Evolutionary conservation across 78 protist genomes (phyloP).

Genomic region (Protostelium mycophagum): DNA sequence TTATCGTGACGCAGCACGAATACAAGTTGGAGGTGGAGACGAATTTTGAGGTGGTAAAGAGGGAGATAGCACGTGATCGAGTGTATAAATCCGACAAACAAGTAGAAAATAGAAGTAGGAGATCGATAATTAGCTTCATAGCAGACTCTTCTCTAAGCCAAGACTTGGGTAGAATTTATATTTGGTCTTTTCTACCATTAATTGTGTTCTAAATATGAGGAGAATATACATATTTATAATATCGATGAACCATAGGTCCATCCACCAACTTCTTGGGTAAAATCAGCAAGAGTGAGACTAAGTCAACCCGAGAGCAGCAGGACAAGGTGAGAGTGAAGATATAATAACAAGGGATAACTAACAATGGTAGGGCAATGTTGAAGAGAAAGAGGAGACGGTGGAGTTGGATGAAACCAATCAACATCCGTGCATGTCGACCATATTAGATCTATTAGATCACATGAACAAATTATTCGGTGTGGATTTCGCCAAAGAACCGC

Average conservation of each 20-base stretch:
- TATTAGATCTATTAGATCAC: conserved; percentile 49
- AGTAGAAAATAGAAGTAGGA: conserved; percentile 5
- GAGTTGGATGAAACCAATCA: conserved; percentile 55
- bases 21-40: conserved; percentile 65
- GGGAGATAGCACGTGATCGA: neutral
- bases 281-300: neutral
- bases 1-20: neutral
- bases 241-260: too few relatives aligned
- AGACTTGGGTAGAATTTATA: conserved; percentile 16
- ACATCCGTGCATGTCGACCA: conserved; percentile 56
- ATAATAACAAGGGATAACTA: neutral
- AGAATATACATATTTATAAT: too few relatives aligned
- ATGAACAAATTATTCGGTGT: conserved; percentile 22
- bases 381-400: conserved; percentile 1
- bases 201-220: too few relatives aligned
- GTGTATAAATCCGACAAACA: neutral
- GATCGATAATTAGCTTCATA: conserved; percentile 32
- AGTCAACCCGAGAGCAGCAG: too few relatives aligned
- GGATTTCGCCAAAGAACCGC: neutral
- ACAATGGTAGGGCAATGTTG: neutral
- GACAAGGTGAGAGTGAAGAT: too few relatives aligned
- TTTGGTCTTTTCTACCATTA: too few relatives aligned
- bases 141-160: conserved; percentile 33
- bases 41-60: conserved; percentile 15
- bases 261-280: neutral